Base-by-base conservation (phyloP, 176 grass and related monocot genomes). In the Alopecurus myosuroides region DNA sequence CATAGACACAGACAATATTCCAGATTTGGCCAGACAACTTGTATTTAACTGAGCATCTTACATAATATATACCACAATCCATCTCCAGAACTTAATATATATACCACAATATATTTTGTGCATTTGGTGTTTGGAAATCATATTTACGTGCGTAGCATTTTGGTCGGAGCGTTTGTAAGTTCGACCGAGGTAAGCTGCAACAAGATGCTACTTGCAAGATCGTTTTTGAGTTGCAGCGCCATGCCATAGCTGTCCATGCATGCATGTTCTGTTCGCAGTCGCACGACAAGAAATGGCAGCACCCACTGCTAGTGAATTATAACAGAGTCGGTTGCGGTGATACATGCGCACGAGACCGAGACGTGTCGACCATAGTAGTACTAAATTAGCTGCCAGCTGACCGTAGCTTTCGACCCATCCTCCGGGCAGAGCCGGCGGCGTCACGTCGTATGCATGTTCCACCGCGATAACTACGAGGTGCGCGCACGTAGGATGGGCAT, bases 321-420 rank as follows among this genome's bases (percentile, higher is more conserved):
- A 20, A 36, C 63, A 11, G 8, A 12, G 28, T 35, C n/a, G 28
- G 29, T 23, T 17, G 19, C 14, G 11, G 41, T 3, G 5, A 11
- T 13, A 48, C 29, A 17, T 9, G 46, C 20, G 28, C 19, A 10
- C 2, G 68, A 10, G 39, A 77, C 35, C 0, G 77, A 10, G 52
- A 77, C 61, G 61, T 56, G 77, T 23, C 56, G 19, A 41, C 55
- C 55, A 11, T 6, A 5, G n/a, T 17, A 50, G 1, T 22, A 42
- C 41, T 58, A 67, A 67, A 67, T 11, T 18, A 22, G 65, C 11
- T 50, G 35, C 48, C 1, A 50, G 49, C 10, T 44, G 69, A 19
- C 78, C 36, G n/a, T 56, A 11, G 70, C 85, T 67, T 76, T 81
- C 70, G 46, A 25, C 33, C 46, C 70, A 87, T 82, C 44, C 44